phyloP scores from a whole-genome alignment of 1,284 basidiomycete species.

The Gomphus bonarii region DNA sequence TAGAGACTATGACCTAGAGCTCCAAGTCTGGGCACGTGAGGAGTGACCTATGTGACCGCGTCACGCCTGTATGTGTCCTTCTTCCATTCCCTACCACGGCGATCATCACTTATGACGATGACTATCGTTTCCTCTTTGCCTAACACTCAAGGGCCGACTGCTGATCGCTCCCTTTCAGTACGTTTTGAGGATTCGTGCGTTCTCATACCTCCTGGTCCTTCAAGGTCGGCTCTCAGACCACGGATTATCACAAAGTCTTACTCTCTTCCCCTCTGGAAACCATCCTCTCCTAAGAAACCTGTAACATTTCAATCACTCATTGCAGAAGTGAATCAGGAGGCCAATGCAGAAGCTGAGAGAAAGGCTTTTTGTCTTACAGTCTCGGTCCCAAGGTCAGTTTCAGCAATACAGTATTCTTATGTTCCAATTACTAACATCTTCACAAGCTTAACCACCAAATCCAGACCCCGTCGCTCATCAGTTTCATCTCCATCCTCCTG shows the following conservation, averaged over 20 bases:
- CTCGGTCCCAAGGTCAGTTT: conserved; percentile 43
- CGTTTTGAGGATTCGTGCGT: conserved; percentile 58
- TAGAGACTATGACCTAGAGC: no score
- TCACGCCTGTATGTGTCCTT: neutral
- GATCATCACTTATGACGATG: neutral
- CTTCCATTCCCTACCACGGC: neutral
- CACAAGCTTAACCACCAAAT: neutral
- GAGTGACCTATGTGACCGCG: neutral
- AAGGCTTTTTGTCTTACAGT: conserved; percentile 42
- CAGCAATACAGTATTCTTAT: neutral
- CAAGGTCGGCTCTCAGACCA: conserved; percentile 25
- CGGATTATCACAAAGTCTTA: conserved; percentile 5
- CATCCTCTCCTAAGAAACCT: neutral
- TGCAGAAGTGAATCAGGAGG: neutral
- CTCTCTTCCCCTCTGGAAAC: conserved; percentile 7
- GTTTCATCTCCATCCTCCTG: neutral
- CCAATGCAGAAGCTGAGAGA: neutral
- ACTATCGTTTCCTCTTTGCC: neutral
- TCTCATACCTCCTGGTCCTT: conserved; percentile 44
- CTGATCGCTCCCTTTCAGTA: conserved; percentile 22
- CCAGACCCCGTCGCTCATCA: neutral
- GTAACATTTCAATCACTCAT: neutral
- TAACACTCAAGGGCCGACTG: neutral
- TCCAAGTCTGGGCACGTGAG: neutral
- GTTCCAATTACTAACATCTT: neutral